Percentiles rank a stretch among this genome's conserved stretches.
phyloP scores from a whole-genome alignment of 2,329 filamentous ascomycete species.

The Fusarium sp. region DNA sequence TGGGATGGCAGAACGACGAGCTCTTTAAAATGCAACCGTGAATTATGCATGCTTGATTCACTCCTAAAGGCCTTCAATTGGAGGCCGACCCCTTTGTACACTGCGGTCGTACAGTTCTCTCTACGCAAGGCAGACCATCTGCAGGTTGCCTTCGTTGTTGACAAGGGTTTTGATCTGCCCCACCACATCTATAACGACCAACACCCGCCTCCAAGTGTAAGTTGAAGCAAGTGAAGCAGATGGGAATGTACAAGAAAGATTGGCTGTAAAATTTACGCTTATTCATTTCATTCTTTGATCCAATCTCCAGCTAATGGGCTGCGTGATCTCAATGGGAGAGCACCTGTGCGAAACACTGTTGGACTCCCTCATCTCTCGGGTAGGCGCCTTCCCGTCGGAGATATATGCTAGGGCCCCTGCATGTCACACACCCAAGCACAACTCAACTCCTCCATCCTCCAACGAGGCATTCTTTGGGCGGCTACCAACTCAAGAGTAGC shows the following conservation, averaged over 20 bases:
- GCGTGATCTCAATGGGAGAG: not conserved
- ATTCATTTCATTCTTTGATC: not conserved
- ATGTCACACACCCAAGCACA: not conserved
- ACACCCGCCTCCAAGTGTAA: not conserved
- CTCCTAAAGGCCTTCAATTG: not conserved
- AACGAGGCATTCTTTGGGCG: not conserved
- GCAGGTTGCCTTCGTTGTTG: constrained; percentile 4
- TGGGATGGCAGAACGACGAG: not conserved
- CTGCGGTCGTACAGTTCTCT: not conserved
- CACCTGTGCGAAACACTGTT: not conserved
- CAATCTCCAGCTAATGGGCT: not conserved
- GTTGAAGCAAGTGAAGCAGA: not conserved
- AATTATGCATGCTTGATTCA: not conserved
- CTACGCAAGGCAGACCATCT: not conserved
- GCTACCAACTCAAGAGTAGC: constrained; percentile 17
- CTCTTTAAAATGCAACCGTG: not conserved
- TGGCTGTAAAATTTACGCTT: not conserved
- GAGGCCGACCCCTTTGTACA: not conserved
- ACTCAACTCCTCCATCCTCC: not conserved
- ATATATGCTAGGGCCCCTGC: not conserved
- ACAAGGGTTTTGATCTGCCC: not conserved
- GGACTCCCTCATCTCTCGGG: not conserved
- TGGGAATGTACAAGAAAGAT: not conserved
- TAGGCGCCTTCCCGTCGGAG: not conserved
- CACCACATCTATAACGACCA: not conserved